phyloP scores from a whole-genome alignment of 352 stramenopile species.

The Phytopythium cucurbitacearum region DNA sequence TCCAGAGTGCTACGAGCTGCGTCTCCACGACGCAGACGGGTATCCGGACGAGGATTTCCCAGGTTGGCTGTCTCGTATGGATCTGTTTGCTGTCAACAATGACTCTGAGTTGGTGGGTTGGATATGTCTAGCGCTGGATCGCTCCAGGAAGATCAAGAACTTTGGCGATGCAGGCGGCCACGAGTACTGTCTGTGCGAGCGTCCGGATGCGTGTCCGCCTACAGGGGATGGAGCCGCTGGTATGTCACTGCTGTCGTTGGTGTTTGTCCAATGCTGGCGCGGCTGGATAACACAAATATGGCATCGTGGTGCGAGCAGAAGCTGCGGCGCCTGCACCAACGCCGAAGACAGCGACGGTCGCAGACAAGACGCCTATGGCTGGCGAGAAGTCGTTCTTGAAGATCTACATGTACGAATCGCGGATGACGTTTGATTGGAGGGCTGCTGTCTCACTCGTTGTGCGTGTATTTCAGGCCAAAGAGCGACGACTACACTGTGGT shows the following conservation, averaged over 20 bases:
- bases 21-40: slow-evolving; percentile 78
- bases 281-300: too few relatives aligned
- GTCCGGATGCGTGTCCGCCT: slow-evolving; percentile 77
- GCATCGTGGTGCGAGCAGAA: slow-evolving; percentile 7
- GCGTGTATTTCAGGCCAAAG: slow-evolving; percentile 51
- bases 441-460: not conserved
- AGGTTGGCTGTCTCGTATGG: slow-evolving; percentile 24
- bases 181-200: slow-evolving; percentile 85
- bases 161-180: slow-evolving; percentile 86
- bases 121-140: slow-evolving; percentile 52
- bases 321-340: slow-evolving; percentile 15
- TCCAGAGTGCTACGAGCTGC: slow-evolving; percentile 83
- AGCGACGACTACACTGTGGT: slow-evolving; percentile 88
- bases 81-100: not conserved
- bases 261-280: not conserved
- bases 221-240: slow-evolving; percentile 43
- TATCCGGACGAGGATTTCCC: slow-evolving; percentile 87
- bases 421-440: too few relatives aligned
- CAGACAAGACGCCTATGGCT: slow-evolving; percentile 36
- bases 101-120: slow-evolving; percentile 4
- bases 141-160: slow-evolving; percentile 88
- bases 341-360: slow-evolving; percentile 21
- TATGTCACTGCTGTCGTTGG: slow-evolving; percentile 10
- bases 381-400: slow-evolving; percentile 85
- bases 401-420: slow-evolving; percentile 73